Base-by-base conservation (phyloP, 2,329 filamentous ascomycete species). In the Fusarium subglutinans region DNA sequence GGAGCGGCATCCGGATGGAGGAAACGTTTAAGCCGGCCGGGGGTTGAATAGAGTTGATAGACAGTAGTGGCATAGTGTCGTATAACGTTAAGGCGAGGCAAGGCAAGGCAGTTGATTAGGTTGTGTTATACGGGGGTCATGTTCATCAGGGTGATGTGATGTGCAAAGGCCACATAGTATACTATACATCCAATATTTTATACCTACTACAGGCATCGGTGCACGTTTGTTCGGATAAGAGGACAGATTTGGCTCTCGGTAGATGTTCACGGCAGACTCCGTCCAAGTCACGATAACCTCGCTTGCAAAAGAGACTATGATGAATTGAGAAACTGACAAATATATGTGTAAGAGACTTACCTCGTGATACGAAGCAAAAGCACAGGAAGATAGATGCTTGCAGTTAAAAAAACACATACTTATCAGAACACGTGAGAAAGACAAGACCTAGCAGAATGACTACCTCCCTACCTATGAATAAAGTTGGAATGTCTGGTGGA, bases 1-100 rank as follows among this genome's bases (percentile, higher is more conserved):
- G 74, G 55, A 72, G 68, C 60, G 70, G 75, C 70, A 51, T 41
- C 60, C 51, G 66, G 60, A 70, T 57, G 51, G 57, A 66, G 28
- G 67, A 70, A 61, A 43, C 45, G 57, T 48, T 72, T 41, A 55
- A 55, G 38, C 33, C 43, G 48, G 60, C 56, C 43, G 60, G 53
- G 37, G 58, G 41, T 41, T 41, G 43, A 40, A 55, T 59, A 58
- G 41, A 56, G 69, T 53, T 70, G 70, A 60, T 54, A 30, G 48
- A 33, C 35, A 17, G 33, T 33, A 26, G 45, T 65, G 35, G 33
- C 41, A 40, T 58, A 30, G 40, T 55, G 55, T 20, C 35, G 50
- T 45, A 33, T 33, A 48, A 48, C 45, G 20, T 30, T 8, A 35
- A 37, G 30, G 24, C 24, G 18, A 22, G 38, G 33, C 33, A 44